These are phyloP conservation scores for Clarkia xantiana DNA, from an alignment of 345 rosid genomes.

Conservation along the genomic window DNA sequence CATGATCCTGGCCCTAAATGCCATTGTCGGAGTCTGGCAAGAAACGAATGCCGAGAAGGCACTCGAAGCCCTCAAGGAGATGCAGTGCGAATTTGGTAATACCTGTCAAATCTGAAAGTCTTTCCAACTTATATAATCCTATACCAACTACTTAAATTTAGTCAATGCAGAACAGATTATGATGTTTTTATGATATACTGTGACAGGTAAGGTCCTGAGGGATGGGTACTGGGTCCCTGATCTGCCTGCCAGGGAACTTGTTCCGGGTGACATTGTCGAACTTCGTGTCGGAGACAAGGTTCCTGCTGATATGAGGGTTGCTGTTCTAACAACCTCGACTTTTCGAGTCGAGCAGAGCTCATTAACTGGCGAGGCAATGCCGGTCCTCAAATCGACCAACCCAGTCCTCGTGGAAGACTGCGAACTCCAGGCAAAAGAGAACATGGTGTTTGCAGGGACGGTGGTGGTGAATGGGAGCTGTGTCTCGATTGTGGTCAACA, in stretches of 20 bases:
- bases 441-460: conserved; percentile 76
- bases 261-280: conserved; percentile 81
- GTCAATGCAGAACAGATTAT: too few relatives aligned
- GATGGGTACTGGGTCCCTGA: conserved; percentile 49
- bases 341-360: conserved; percentile 85
- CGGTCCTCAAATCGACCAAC: conserved; percentile 55
- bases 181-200: too few relatives aligned
- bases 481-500: conserved; percentile 43
- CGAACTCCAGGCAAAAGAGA: conserved; percentile 81
- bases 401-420: conserved; percentile 43
- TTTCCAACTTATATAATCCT: too few relatives aligned
- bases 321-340: conserved; percentile 54
- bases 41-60: conserved; percentile 90
- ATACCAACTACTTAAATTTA: too few relatives aligned
- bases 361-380: conserved; percentile 87
- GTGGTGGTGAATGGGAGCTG: conserved; percentile 81
- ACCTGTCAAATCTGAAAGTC: too few relatives aligned
- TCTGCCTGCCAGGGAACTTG: conserved; percentile 79
- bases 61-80: conserved; percentile 81
- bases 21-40: conserved; percentile 93
- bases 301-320: conserved; percentile 87
- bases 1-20: conserved; percentile 61
- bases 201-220: conserved; percentile 39
- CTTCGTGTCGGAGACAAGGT: conserved; percentile 71
- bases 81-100: conserved; percentile 60